Base-by-base conservation (phyloP, 163 green algal genomes). In the Chlamydomonas reinhardtii region DNA sequence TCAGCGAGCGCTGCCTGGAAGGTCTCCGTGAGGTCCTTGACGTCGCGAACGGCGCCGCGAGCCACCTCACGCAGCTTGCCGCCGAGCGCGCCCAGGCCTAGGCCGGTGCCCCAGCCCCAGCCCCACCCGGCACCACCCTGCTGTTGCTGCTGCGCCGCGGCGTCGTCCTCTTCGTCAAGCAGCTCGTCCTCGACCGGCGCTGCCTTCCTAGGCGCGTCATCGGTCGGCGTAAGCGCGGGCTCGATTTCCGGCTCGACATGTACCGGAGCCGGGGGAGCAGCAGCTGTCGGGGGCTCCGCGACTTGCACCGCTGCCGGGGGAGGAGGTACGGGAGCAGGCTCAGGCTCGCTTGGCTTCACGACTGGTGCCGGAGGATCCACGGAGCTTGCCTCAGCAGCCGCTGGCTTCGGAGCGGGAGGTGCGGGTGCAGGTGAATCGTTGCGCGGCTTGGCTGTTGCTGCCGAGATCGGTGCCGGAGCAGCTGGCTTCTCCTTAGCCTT, bases 11-110 rank as follows among this genome's bases (percentile, higher is more conserved):
- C 83, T 0, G 72, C 69, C 52, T 83, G 73, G 34, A 88, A 83
- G 32, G 74, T 84, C 65, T 88, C 74, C 0, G 83, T 84, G 19
- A 88, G 65, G 34, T 88, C 83, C 72, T 87, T 83, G 31, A 88
- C 83, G 52, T 88, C 83, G 22, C 83, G 73, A 2, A 88, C 74
- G 1, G 83, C 83, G 34, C 83, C 83, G 2, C 66, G 65, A 5
- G 83, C 73, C 0, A 88, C 83, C 39, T 83, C 43, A 19, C 74
- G 73, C 52, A 88, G 83, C 83, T 77, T 83, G 12, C 74, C 74
- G 19, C 74, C 83, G 0, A 83, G 34, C 4, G 72, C 71, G 31
- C 73, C 73, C 3, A 88, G 74, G 72, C 83, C 83, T 74, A 74
- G 83, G 64, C 83, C 83, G 14, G 32, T 43, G 20, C 81, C 70